Base-by-base conservation (phyloP, 495 filamentous ascomycete genomes). In the Durotheca rogersii region DNA sequence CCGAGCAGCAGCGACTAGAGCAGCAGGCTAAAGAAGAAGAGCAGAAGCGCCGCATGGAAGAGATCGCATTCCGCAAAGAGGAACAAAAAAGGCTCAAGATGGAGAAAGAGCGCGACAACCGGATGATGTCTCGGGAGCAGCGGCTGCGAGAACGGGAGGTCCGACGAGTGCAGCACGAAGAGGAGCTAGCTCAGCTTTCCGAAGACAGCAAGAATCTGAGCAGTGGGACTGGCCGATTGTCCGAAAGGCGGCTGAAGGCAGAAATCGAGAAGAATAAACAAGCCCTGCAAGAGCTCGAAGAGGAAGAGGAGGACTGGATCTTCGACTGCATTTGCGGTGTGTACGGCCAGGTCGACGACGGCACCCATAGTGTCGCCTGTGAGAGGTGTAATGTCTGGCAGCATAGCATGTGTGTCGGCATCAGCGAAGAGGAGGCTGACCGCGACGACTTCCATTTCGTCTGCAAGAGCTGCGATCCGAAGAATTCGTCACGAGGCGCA, bases 361-460 rank as follows among this genome's bases (percentile, higher is more conserved):
- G 93, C 37, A 84, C 87, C 1, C 89, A 95, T 65, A 95, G 88
- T 64, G 81, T 98, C 48, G 86, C 90, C n/a, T 98, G 93, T 65
- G 93, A 97, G 60, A 84, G 78, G 38, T 98, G 93, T 75, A 93
- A 87, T 64, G 84, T 95, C 14, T 98, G 93, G 93, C 92, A 96
- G 64, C 93, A 96, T 60, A 92, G 87, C 73, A 85, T 84, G 38
- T 98, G 93, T 61, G 81, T 95, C 39, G 87, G 83, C 21, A 87
- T 97, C 47, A 77, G 76, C 7, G 78, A 89, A 48, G 74, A 76
- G 35, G 85, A 88, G 47, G 92, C 89, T 4, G 89, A 95, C 42
- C 74, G 82, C 35, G 88, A 91, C 9, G 86, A 94, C 56, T 96
- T 95, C 64, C 84, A 88, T 44, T 96, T 95, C 65, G 72, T 96